Evolutionary conservation across 2,329 filamentous ascomycete species (phyloP).

Genomic region (Aureobasidium sp.): DNA sequence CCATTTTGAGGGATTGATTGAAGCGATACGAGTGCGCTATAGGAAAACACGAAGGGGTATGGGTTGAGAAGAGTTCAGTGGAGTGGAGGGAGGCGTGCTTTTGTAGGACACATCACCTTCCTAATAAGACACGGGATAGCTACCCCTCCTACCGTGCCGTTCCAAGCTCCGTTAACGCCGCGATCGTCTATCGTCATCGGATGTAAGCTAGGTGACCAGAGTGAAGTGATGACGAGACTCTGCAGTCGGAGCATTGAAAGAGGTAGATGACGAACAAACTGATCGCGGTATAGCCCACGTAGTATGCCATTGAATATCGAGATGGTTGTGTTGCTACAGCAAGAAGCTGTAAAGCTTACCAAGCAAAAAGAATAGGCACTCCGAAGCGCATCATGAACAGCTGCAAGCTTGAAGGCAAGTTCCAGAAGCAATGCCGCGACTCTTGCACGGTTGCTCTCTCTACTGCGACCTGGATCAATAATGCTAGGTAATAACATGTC

Average conservation of each 20-base stretch:
- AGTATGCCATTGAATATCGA: background rate
- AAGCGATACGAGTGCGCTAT: background rate
- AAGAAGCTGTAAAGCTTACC: background rate
- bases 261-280: too few species aligned
- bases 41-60: background rate
- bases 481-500: too few species aligned
- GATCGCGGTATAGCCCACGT: background rate
- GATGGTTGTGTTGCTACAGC: background rate
- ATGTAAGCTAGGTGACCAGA: background rate
- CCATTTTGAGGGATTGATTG: conserved; percentile 10
- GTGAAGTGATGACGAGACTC: background rate
- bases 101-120: conserved; percentile 12
- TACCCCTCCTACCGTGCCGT: background rate
- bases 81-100: background rate
- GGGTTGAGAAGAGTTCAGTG: background rate
- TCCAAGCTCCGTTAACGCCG: background rate
- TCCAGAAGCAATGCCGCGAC: background rate
- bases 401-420: too few species aligned
- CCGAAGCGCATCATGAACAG: background rate
- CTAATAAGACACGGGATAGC: background rate
- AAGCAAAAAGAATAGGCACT: background rate
- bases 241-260: background rate
- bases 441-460: too few species aligned
- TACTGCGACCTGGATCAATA: background rate
- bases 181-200: background rate